Evolutionary conservation across 2,329 filamentous ascomycete genomes (phyloP).

Genomic region (Monilinia laxa): DNA sequence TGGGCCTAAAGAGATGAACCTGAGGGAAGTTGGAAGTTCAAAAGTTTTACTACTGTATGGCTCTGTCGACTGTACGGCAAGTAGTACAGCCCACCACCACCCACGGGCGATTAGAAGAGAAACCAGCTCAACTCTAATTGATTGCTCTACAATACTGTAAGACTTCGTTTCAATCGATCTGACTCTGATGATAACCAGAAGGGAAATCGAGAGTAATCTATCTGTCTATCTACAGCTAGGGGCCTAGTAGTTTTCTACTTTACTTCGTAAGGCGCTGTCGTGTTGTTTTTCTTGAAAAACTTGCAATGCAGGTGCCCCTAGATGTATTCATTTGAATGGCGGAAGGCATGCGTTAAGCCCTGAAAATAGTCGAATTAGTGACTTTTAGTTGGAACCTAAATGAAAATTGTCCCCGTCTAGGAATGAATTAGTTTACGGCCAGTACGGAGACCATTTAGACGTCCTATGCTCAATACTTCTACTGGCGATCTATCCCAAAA

Average conservation of each 20-base stretch:
- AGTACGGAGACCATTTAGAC: neutral
- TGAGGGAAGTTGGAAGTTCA: neutral
- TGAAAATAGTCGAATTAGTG: neutral
- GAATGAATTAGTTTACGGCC: no score
- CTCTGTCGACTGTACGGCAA: no score
- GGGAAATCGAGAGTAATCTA: no score
- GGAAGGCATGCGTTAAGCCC: neutral
- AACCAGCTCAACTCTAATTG: no score
- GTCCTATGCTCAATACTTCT: neutral
- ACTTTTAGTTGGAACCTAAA: neutral
- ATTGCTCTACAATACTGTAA: no score
- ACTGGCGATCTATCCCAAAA: neutral
- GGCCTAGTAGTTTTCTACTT: neutral
- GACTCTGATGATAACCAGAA: no score
- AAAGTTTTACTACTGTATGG: no score
- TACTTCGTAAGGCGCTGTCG: neutral
- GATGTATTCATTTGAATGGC: neutral
- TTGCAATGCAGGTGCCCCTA: neutral
- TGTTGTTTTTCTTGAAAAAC: slow-evolving; percentile 9
- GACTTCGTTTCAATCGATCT: no score
- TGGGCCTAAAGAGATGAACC: neutral
- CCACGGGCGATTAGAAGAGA: no score
- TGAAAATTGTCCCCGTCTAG: neutral
- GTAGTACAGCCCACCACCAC: no score
- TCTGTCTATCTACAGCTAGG: no score